Conservation (phyloP, 371 early-diverging fungal species). For the Syncephalastrum racemosum region DNA sequence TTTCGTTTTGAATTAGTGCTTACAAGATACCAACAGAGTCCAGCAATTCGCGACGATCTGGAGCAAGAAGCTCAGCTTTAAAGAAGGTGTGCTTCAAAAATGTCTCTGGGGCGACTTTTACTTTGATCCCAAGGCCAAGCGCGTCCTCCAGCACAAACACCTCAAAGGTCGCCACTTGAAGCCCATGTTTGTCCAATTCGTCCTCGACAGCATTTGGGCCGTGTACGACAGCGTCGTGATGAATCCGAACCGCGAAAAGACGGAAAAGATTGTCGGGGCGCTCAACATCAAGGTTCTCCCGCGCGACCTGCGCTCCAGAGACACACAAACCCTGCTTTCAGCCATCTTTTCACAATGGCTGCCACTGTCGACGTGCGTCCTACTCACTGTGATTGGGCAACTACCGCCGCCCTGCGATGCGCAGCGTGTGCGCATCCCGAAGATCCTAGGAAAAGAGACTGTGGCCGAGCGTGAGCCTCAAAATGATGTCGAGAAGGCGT, state of each 20-base stretch:
- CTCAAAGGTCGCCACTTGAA: conserved; percentile 80
- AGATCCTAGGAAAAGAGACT: conserved; percentile 67
- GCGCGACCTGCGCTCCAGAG: conserved; percentile 86
- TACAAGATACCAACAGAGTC: conserved; percentile 44
- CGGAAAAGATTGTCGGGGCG: conserved; percentile 90
- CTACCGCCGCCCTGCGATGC: conserved; percentile 86
- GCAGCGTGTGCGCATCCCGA: conserved; percentile 80
- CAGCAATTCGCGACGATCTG: conserved; percentile 92
- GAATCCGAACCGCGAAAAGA: conserved; percentile 75
- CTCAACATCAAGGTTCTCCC: conserved; percentile 86
- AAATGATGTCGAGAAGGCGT: conserved; percentile 59
- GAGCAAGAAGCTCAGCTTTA: conserved; percentile 87
- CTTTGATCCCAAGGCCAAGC: conserved; percentile 92
- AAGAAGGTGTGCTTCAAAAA: conserved; percentile 68
- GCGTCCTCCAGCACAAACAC: conserved; percentile 84
- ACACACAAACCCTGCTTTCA: conserved; percentile 69
- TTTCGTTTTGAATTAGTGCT: background rate
- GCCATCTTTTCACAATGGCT: conserved; percentile 86
- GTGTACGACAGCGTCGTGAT: conserved; percentile 86
- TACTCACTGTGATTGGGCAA: conserved; percentile 84
- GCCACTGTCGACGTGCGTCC: conserved; percentile 72
- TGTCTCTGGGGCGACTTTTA: conserved; percentile 97
- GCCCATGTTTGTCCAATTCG: conserved; percentile 96
- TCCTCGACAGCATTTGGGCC: conserved; percentile 94
- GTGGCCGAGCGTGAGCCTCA: conserved; percentile 44